Conservation (phyloP, 2,329 filamentous ascomycete genomes). For the Neoascochyta sp. region DNA sequence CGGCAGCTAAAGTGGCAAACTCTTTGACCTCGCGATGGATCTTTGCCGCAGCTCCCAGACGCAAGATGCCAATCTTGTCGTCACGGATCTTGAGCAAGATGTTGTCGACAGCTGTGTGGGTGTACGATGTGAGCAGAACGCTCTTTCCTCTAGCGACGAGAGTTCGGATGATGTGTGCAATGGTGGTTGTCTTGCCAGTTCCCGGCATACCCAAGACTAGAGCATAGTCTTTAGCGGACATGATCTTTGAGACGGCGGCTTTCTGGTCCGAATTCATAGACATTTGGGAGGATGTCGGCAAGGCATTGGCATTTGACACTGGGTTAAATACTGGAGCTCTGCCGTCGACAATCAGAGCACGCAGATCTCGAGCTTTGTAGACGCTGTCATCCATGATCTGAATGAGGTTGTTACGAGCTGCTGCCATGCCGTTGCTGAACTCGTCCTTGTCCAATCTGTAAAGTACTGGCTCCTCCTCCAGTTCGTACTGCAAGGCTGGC, state of each 20-base stretch:
- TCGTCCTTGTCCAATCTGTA: conserved; percentile 97
- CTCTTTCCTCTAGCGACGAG: conserved; percentile 86
- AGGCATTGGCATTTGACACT: conserved; percentile 58
- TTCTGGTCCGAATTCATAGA: conserved; percentile 84
- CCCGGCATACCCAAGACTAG: conserved; percentile 98
- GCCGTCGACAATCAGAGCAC: conserved; percentile 76
- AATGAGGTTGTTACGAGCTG: conserved; percentile 87
- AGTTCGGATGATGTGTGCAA: conserved; percentile 92
- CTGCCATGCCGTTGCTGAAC: conserved; percentile 96
- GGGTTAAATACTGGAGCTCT: conserved; percentile 69
- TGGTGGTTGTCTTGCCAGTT: conserved; percentile 96
- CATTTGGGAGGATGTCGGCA: conserved; percentile 52
- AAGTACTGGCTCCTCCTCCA: conserved; percentile 54
- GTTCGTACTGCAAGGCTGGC: conserved; percentile 26
- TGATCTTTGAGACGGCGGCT: conserved; percentile 85
- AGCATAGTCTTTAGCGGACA: conserved; percentile 92
- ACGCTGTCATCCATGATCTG: conserved; percentile 82
- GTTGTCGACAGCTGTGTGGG: conserved; percentile 96
- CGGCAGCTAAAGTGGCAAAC: conserved; percentile 75
- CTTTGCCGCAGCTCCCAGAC: conserved; percentile 81
- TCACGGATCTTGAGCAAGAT: conserved; percentile 87
- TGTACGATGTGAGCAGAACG: conserved; percentile 90
- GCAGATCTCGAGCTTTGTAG: conserved; percentile 67
- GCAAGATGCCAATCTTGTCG: conserved; percentile 72
- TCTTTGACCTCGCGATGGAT: conserved; percentile 82